Evolutionary conservation across 1,284 basidiomycete genomes (phyloP), one percentile per base, ranked within the genome.

Genomic region (Rhizoctonia solani): DNA sequence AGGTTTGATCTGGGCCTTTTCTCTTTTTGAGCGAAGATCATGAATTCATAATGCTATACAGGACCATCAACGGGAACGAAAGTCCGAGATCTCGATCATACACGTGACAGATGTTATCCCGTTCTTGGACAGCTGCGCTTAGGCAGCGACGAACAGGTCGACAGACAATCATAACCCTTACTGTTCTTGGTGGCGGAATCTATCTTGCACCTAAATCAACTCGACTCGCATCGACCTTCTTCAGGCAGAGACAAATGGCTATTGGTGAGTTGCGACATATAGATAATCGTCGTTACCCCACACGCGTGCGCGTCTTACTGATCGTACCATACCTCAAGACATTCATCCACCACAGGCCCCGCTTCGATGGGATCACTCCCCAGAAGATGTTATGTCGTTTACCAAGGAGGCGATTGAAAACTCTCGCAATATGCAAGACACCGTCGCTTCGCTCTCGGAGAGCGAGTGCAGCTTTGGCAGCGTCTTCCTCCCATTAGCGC

Each of bases 331-430:
- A 19, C 8, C 23, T 29, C 21, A 25, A 63, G 49, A 52, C 19
- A 66, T 49, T 21, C 44, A 66, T 25, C 84, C 90, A 42, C 89
- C 90, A 4, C 89, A 92, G 74, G 72, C 83, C 29, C 79, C 90
- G 0, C 88, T 85, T 29, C 74, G 75, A 53, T 93, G 90, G 90
- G 80, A 84, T 19, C 88, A 91, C 74, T 81, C 86, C 21, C 78
- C 88, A 0, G 81, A 85, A 54, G 81, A 87, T 47, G 82, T 93
- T 58, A 75, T 81, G 4, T 77, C 77, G 16, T 74, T 87, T 44
- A 86, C 86, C 52, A 83, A 87, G 68, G 80, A 85, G 56, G 78
- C 82, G 3, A 87, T 93, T 72, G 81, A 79, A 9, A 77, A 78
- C 39, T 81, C 88, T 74, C 83, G 84, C 53, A 77, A 77, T 23